Evolutionary conservation across 805 yeast genomes (phyloP).

Genomic region (Diddensiella santjacobensis): DNA sequence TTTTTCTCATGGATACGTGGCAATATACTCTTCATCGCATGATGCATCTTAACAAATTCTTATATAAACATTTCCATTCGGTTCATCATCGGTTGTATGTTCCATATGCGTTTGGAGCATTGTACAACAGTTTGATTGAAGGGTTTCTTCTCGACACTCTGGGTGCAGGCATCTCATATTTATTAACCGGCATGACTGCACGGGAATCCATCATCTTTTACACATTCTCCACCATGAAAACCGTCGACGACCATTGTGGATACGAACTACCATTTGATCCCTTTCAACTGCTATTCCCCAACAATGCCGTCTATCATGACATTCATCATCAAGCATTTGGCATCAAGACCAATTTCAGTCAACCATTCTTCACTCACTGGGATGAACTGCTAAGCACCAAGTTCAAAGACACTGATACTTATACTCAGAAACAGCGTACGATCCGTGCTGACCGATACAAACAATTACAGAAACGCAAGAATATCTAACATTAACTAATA

Average conservation of each 20-base stretch:
- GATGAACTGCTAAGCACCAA: constrained; percentile 69
- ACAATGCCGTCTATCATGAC: constrained; percentile 93
- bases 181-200: constrained; percentile 59
- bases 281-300: constrained; percentile 87
- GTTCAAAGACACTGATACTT: constrained; percentile 62
- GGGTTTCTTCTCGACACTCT: constrained; percentile 88
- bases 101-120: constrained; percentile 95
- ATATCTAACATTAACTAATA: neutral
- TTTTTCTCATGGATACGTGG: constrained; percentile 86
- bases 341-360: constrained; percentile 85
- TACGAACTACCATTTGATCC: constrained; percentile 88
- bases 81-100: constrained; percentile 92
- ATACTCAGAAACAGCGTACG: constrained; percentile 59
- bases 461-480: neutral
- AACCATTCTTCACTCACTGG: constrained; percentile 96
- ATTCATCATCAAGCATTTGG: constrained; percentile 98
- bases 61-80: constrained; percentile 83
- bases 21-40: constrained; percentile 84
- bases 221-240: constrained; percentile 89
- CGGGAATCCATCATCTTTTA: constrained; percentile 73
- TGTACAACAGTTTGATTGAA: constrained; percentile 90
- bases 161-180: constrained; percentile 83
- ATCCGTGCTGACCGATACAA: constrained; percentile 33
- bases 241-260: constrained; percentile 99
- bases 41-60: constrained; percentile 77